Evolutionary conservation across 441 rosid species (phyloP), one percentile per base, ranked within the genome.

Genomic region (Viola pubescens): DNA sequence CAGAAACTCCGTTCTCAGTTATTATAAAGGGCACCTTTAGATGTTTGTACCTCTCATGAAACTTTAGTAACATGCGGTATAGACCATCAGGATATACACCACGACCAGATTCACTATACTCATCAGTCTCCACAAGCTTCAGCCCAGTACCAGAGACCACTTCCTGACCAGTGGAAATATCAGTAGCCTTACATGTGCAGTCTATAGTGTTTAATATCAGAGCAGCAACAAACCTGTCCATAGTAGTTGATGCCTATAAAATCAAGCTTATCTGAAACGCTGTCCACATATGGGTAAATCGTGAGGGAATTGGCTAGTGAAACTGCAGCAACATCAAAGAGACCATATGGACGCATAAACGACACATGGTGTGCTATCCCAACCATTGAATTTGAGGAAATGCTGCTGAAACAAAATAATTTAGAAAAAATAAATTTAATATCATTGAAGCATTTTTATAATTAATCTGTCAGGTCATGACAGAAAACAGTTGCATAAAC

Each of bases 31-130:
- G 97, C 60, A 85, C 41, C 12, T 89, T 82, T 62, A 85, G 75
- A 75, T 82, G 88, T 54, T 77, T 89, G 80, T 87, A 89, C 80
- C 90, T 80, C 76, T 89, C 86, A 63, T 89, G 85, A 79, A 87
- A 89, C 74, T 81, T 79, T 61, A 89, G 58, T 75, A 89, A 68
- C 73, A 89, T 66, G 0, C 94, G 89, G 67, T 63, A 89, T 64
- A 89, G 75, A 45, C 98, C 98, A 81, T 86, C 98, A 34, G 96
- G 98, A 74, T 92, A 92, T 52, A 92, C 89, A 19, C 94, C 97
- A 41, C 98, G 87, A 46, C 98, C 98, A 66, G 98, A 89, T 81
- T 92, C 98, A 73, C 98, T 92, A 73, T 92, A 89, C 63, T 92
- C 97, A 71, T 89, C 97, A 49, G 87, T 87, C 76, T 87, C 97